phyloP scores from a whole-genome alignment of 208 protist species.

The Leishmania amazonensis region DNA sequence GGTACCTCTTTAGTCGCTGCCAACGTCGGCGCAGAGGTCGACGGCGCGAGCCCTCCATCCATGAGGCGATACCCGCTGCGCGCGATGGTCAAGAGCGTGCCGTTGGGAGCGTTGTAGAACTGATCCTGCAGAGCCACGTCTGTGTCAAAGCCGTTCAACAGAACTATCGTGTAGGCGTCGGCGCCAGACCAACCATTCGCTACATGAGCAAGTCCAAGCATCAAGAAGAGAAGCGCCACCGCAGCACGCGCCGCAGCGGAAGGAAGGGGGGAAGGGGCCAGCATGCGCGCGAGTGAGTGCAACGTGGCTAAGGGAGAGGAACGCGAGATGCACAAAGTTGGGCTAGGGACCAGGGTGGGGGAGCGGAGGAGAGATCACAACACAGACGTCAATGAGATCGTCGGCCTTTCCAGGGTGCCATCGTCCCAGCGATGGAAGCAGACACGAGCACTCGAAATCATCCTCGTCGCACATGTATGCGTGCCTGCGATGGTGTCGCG shows the following conservation, averaged over 20 bases:
- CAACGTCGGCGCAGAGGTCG: background rate
- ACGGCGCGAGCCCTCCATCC: background rate
- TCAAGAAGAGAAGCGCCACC: background rate
- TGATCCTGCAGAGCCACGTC: slow-evolving; percentile 33
- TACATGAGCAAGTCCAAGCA: background rate
- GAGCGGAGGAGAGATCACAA: background rate
- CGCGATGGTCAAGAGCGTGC: slow-evolving; percentile 26
- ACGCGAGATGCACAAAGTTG: background rate
- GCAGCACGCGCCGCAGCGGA: background rate
- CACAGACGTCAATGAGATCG: background rate
- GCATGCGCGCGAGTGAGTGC: background rate
- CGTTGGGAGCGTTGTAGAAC: slow-evolving; percentile 53
- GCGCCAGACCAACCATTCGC: slow-evolving; percentile 36
- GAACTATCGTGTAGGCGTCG: slow-evolving; percentile 49
- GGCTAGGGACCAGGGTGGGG: background rate
- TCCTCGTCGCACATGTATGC: background rate
- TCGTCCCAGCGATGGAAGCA: background rate
- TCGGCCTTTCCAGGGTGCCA: background rate
- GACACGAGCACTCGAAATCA: slow-evolving; percentile 1
- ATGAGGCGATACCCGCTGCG: slow-evolving; percentile 34
- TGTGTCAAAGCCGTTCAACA: slow-evolving; percentile 38
- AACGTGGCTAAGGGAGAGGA: background rate
- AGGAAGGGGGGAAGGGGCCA: background rate
- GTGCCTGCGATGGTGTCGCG: background rate
- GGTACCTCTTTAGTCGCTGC: background rate